A percentile compares a stretch with the other conserved stretches of the same genome.
phyloP scores from a whole-genome alignment of 2,329 filamentous ascomycete species.

The Phyllosticta citriasiana region DNA sequence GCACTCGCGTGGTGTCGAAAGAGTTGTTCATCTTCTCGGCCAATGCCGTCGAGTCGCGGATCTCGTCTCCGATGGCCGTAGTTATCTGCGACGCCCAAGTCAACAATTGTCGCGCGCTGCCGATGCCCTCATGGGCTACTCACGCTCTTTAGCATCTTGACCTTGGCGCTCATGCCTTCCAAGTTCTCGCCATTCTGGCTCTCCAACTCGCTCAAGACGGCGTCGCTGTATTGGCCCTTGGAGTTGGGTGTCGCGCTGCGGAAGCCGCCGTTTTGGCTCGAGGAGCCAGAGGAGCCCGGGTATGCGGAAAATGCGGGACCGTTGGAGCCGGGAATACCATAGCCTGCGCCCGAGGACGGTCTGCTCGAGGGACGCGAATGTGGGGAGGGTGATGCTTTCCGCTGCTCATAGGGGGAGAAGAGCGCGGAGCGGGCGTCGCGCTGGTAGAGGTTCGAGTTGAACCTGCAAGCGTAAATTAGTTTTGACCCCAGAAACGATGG shows the following conservation, averaged over 20 bases:
- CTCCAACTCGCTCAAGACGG: conserved; percentile 85
- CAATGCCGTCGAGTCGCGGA: conserved; percentile 76
- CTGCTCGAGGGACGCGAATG: conserved; percentile 13
- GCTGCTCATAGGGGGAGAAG: conserved; percentile 30
- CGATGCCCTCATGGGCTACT: conserved; percentile 25
- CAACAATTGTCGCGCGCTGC: background rate
- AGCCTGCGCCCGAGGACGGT: conserved; percentile 10
- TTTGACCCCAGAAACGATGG: background rate
- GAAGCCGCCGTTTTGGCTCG: conserved; percentile 16
- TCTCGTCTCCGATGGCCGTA: conserved; percentile 87
- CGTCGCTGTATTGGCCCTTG: conserved; percentile 85
- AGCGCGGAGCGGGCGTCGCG: conserved; percentile 26
- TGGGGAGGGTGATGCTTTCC: conserved; percentile 26
- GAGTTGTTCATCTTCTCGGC: conserved; percentile 93
- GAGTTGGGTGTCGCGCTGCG: conserved; percentile 37
- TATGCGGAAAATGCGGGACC: conserved; percentile 26
- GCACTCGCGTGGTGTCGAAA: conserved; percentile 75
- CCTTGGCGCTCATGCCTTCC: conserved; percentile 83
- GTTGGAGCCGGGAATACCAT: background rate
- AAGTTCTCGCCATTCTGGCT: conserved; percentile 90
- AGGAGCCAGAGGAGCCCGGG: conserved; percentile 15
- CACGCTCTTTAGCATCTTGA: conserved; percentile 81
- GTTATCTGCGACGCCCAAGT: conserved; percentile 55
- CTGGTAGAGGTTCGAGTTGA: conserved; percentile 16
- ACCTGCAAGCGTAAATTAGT: conserved; percentile 6